Percentiles rank a stretch among this genome's conserved stretches.
phyloP scores from a whole-genome alignment of 2,329 filamentous ascomycete genomes.

The Trichophyton rubrum region DNA sequence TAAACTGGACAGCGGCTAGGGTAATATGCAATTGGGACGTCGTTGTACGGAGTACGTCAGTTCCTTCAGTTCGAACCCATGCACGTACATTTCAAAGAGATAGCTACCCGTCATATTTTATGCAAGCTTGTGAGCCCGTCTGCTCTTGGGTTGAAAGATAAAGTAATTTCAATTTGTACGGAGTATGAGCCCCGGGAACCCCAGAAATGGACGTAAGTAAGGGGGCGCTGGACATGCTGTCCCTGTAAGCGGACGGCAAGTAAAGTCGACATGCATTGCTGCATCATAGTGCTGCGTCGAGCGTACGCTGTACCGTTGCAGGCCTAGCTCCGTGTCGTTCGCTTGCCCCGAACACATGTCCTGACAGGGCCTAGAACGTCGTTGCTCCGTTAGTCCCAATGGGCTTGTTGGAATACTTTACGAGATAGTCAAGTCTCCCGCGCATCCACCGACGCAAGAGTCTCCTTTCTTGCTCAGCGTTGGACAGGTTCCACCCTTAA shows the following conservation, averaged over 20 bases:
- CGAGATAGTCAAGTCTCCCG: not conserved
- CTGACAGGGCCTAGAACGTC: not conserved
- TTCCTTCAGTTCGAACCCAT: not conserved
- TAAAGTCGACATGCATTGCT: not conserved
- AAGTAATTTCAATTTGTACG: not conserved
- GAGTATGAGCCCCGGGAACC: not conserved
- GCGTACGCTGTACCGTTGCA: not conserved
- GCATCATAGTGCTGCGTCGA: not conserved
- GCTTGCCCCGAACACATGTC: conserved; percentile 3
- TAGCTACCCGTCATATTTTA: not conserved
- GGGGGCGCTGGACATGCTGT: not conserved
- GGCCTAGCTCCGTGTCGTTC: conserved; percentile 1
- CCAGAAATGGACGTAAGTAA: not conserved
- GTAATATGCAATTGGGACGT: not conserved
- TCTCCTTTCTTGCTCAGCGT: not conserved
- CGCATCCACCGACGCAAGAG: not conserved
- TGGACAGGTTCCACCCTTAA: not conserved
- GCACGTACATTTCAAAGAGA: not conserved
- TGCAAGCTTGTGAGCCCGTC: not conserved
- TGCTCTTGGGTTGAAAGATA: not conserved
- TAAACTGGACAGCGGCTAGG: not conserved
- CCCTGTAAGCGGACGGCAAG: not conserved
- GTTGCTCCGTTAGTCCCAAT: not conserved
- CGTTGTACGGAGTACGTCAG: not conserved
- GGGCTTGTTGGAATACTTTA: not conserved